These are phyloP conservation scores for Hsuehochloa calcarea DNA, from an alignment of 176 grass and related monocot genomes.

Conservation along the genomic window DNA sequence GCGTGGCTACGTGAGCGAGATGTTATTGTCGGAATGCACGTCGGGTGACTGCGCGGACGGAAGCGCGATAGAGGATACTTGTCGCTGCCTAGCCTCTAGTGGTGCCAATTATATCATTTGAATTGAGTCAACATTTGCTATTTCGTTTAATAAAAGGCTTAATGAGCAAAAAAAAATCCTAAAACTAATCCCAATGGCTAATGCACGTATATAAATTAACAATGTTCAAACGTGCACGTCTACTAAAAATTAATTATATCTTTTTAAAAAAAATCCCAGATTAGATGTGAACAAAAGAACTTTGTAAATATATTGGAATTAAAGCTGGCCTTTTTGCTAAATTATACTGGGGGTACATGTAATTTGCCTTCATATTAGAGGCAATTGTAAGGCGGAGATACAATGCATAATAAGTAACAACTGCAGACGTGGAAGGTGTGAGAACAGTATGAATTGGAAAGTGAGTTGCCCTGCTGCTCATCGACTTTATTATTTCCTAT, in stretches of 20 bases:
- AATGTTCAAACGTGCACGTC: neutral
- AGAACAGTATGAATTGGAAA: neutral
- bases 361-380: constrained; percentile 1
- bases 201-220: neutral
- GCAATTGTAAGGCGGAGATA: constrained; percentile 1
- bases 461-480: neutral
- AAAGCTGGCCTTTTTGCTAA: neutral
- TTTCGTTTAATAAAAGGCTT: too few relatives aligned
- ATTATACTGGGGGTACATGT: constrained; percentile 10
- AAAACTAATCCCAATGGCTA: neutral
- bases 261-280: neutral
- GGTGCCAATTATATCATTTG: too few relatives aligned
- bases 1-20: too few relatives aligned
- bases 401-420: constrained; percentile 3
- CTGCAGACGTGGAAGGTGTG: constrained; percentile 2
- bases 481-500: constrained; percentile 19
- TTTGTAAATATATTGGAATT: neutral
- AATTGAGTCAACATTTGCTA: too few relatives aligned
- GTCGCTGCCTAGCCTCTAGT: too few relatives aligned
- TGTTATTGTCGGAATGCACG: too few relatives aligned
- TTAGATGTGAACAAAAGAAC: neutral
- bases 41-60: too few relatives aligned
- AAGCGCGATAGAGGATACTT: too few relatives aligned
- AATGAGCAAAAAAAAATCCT: too few relatives aligned
- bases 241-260: constrained; percentile 9